Percentiles rank a stretch among this genome's conserved stretches.
Evolutionary conservation across 768 basidiomycete genomes (phyloP).

Genomic region (Podaxis rugospora): DNA sequence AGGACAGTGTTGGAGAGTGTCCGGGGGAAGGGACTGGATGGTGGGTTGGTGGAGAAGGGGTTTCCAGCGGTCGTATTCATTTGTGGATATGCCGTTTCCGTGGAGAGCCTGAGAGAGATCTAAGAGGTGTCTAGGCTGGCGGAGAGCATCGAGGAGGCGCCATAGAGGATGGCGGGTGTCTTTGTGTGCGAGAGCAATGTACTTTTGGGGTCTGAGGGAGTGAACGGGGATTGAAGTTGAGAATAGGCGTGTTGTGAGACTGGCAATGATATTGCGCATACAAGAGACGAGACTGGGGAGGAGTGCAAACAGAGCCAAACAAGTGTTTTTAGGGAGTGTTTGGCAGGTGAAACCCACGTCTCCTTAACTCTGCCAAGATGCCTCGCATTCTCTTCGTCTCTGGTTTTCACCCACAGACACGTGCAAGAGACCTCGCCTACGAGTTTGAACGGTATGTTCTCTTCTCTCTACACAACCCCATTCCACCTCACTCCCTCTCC

Average conservation of each 20-base stretch:
- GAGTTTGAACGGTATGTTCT: conserved; percentile 77
- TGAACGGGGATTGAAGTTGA: conserved; percentile 11
- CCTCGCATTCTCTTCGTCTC: conserved; percentile 85
- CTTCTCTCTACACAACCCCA: not conserved
- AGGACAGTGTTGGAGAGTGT: conserved; percentile 25
- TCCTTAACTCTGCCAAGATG: conserved; percentile 33
- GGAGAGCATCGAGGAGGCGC: conserved; percentile 33
- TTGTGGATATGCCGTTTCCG: conserved; percentile 26
- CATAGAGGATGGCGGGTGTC: conserved; percentile 36
- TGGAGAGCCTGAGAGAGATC: conserved; percentile 25
- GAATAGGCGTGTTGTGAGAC: conserved; percentile 14
- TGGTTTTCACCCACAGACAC: conserved; percentile 79
- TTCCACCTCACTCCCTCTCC: conserved; percentile 1
- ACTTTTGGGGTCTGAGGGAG: conserved; percentile 23
- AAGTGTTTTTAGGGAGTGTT: conserved; percentile 8
- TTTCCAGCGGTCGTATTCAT: conserved; percentile 38
- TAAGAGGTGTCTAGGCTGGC: conserved; percentile 19
- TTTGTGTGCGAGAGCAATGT: conserved; percentile 29
- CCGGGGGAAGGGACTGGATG: conserved; percentile 21
- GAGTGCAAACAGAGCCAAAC: conserved; percentile 17
- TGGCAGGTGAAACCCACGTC: no score
- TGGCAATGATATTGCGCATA: conserved; percentile 15
- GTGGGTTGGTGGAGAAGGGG: conserved; percentile 28
- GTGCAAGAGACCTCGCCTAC: conserved; percentile 78
- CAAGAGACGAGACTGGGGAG: conserved; percentile 13